Base-by-base conservation (phyloP, 2,329 filamentous ascomycete genomes). In the Aphanocladium album region DNA sequence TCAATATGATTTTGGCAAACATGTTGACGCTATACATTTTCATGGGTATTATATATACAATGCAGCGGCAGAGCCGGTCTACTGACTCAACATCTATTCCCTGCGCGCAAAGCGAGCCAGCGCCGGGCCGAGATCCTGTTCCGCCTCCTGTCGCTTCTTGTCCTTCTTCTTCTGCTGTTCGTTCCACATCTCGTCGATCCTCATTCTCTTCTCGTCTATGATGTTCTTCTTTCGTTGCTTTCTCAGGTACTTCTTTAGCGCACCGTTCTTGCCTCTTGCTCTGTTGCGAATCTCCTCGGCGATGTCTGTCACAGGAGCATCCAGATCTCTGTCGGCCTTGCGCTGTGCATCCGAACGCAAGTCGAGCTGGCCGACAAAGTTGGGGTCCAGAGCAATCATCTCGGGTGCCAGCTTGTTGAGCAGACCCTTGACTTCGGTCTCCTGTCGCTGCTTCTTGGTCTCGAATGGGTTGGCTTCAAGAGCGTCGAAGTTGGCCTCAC, bases 391-490 rank as follows among this genome's bases (percentile, higher is more conserved):
- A 1, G 91, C 90, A 64, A 99, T 99, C 91, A 98, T 99, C 71
- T 96, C 93, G 3, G 95, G 93, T 69, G 93, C 87, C 52, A 99
- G 81, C 79, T 99, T 99, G 81, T 96, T 96, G 68, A 99, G 85
- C 65, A 99, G 81, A 14, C 84, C 81, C 79, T 90, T 91, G 73
- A 99, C 92, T 75, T 99, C 95, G 55, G 84, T 83, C 76, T 99
- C 95, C 74, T 96, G 93, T 69, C 95, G 86, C 77, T 98, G 93
- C 77, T 95, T 96, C 69, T 81, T 83, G 57, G 89, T 96, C 77
- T 98, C 95, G 82, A 93, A 98, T 37, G 95, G 95, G 79, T 99
- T 99, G 67, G 88, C 82, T 75, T 99, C 95, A 58, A 97, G 80
- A 2, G 92, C 90, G 73, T 99, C 95, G 72, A 90, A 97, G 82